Percentiles rank a stretch among this genome's conserved stretches.
Conservation (phyloP, 2,329 filamentous ascomycete species). For the Lachnellula subtilissima region DNA sequence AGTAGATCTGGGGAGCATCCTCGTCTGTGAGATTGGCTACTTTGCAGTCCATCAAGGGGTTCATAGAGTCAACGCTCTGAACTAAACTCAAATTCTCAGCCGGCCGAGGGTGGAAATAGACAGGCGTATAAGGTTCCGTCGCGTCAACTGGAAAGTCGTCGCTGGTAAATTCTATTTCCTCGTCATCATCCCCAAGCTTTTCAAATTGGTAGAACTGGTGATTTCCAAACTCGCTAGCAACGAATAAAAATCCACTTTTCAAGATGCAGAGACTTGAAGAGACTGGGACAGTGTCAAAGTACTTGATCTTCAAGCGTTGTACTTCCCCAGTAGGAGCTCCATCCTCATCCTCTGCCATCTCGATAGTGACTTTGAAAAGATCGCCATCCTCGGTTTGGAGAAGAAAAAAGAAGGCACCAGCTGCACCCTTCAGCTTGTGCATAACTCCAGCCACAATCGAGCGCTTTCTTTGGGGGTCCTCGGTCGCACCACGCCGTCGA, state of each 20-base stretch:
- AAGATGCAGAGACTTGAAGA: slow-evolving; percentile 85
- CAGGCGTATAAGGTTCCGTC: slow-evolving; percentile 64
- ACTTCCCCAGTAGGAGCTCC: slow-evolving; percentile 79
- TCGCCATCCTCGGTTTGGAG: slow-evolving; percentile 97
- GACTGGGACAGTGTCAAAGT: slow-evolving; percentile 93
- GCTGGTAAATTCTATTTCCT: slow-evolving; percentile 80
- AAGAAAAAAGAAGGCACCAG: slow-evolving; percentile 92
- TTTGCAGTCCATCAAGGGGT: slow-evolving; percentile 86
- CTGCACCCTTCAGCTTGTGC: slow-evolving; percentile 82
- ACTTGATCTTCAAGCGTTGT: slow-evolving; percentile 82
- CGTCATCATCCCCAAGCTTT: slow-evolving; percentile 91
- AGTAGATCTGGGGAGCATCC: slow-evolving; percentile 94
- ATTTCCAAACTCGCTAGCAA: slow-evolving; percentile 87
- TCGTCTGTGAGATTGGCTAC: slow-evolving; percentile 87
- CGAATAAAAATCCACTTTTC: slow-evolving; percentile 92
- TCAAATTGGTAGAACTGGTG: slow-evolving; percentile 96
- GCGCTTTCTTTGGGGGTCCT: slow-evolving; percentile 87
- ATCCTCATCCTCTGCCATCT: slow-evolving; percentile 78
- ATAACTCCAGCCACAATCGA: slow-evolving; percentile 88
- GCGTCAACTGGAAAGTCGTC: slow-evolving; percentile 77
- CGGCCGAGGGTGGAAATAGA: slow-evolving; percentile 78
- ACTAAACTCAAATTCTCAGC: slow-evolving; percentile 80
- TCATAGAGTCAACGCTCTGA: slow-evolving; percentile 82
- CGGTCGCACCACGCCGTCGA: slow-evolving; percentile 76
- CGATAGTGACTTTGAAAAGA: slow-evolving; percentile 91